Base-by-base conservation (phyloP, 306 rosid genomes). In the Quercus engelmannii region DNA sequence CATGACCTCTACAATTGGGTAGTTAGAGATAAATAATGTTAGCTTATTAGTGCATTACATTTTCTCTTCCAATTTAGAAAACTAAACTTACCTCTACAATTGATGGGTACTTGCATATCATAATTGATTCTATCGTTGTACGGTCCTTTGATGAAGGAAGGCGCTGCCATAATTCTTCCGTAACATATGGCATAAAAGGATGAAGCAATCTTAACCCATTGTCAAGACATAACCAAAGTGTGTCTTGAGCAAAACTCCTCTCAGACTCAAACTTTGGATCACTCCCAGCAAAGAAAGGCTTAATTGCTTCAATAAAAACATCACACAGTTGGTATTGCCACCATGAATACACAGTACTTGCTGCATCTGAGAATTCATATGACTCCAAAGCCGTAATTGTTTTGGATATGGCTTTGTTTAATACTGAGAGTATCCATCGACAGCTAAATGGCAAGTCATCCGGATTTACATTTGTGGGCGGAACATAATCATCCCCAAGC, bases 111-210 rank as follows among this genome's bases (percentile, higher is more conserved):
- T 86, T 74, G 13, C 88, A 84, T 78, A 85, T 89, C 99, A 95
- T 90, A 76, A 95, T 95, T 59, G 98, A 95, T 74, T 87, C 88
- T 79, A 81, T 81, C 76, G 90, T 84, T 69, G 82, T 56, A 68
- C 83, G 56, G 76, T 88, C 94, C 75, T 18, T 76, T 52, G 96
- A 80, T 23, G 84, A 89, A 80, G 99, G 99, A 84, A 95, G 97
- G 52, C 99, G 99, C 87, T 95, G 99, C 98, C 98, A 95, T 77
- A 93, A 81, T 85, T 95, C 99, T 87, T 95, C 99, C 51, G 98
- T 93, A 71, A 93, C 97, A 65, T 87, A 95, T 41, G 99, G 99
- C 98, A 93, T 95, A 84, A 95, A 91, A 6, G 99, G 99, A 79
- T 95, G 99, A 83, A 95, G 98, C 89, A 95, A 81, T 64, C 98